These are phyloP conservation scores for Penicillium vulpinum DNA, from an alignment of 2,329 filamentous ascomycete species.

Conservation along the genomic window DNA sequence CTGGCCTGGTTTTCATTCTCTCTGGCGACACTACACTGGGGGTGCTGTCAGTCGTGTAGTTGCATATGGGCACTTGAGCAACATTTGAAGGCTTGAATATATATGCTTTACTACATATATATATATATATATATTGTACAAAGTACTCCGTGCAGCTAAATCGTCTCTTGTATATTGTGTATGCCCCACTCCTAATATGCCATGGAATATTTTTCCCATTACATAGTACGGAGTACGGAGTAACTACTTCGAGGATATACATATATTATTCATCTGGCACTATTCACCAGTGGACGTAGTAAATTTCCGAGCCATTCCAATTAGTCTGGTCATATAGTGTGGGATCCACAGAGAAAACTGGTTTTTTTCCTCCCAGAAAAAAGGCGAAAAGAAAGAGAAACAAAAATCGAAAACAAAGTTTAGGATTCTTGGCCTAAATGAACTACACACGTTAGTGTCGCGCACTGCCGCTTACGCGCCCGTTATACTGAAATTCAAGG, in stretches of 20 bases:
- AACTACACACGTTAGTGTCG: neutral
- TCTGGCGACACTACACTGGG: neutral
- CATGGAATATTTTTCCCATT: neutral
- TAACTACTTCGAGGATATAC: too few species aligned
- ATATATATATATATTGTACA: neutral
- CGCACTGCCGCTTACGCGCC: neutral
- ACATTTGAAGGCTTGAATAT: neutral
- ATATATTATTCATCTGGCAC: neutral
- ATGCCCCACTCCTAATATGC: neutral
- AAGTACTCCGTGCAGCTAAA: neutral
- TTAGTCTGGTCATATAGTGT: neutral
- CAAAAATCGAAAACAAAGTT: neutral
- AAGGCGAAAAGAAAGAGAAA: neutral
- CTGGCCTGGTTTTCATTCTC: neutral
- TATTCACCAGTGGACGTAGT: too few species aligned
- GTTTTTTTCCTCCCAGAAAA: too few species aligned
- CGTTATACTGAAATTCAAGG: neutral
- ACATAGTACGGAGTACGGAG: too few species aligned
- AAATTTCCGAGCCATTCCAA: neutral
- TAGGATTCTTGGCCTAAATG: neutral
- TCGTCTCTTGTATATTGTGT: neutral
- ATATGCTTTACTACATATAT: too few species aligned
- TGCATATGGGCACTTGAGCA: neutral
- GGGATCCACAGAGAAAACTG: neutral
- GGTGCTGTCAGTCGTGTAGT: neutral